These are phyloP conservation scores for Eucalyptus cladocalyx DNA, from an alignment of 345 rosid species.

Conservation along the genomic window DNA sequence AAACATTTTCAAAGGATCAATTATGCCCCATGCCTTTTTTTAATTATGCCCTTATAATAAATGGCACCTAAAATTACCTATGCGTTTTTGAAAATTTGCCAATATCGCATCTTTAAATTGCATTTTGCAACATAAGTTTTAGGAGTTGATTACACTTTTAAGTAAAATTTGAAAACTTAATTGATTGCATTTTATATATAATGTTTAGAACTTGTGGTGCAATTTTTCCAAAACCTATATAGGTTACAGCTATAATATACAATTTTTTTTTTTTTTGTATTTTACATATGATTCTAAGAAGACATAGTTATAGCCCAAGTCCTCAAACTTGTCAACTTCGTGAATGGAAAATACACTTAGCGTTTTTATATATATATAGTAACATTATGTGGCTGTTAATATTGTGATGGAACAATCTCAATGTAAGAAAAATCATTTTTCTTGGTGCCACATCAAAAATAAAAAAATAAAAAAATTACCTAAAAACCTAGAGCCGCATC, in stretches of 20 bases:
- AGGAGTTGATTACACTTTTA: too few species aligned
- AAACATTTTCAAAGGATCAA: neutral
- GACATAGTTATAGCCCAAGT: neutral
- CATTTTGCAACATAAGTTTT: neutral
- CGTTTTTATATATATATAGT: too few species aligned
- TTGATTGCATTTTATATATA: neutral
- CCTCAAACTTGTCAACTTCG: neutral
- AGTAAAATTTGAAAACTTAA: too few species aligned
- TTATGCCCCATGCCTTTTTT: too few species aligned
- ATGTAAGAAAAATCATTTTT: too few species aligned
- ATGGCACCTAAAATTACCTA: neutral
- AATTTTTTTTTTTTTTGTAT: too few species aligned
- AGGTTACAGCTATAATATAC: neutral
- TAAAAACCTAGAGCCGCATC: too few species aligned
- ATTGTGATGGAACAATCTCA: neutral
- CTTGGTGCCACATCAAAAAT: neutral
- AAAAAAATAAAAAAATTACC: too few species aligned
- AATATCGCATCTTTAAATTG: neutral
- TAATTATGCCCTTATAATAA: too few species aligned
- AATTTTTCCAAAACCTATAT: neutral
- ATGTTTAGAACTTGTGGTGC: neutral
- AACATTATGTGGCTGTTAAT: neutral
- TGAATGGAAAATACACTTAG: too few species aligned
- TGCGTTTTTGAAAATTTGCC: neutral
- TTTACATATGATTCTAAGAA: too few species aligned